A percentile compares a stretch with the other conserved stretches of the same genome.
These are phyloP conservation scores for Termitomyces sp. DNA, from an alignment of 768 basidiomycete species.

Conservation along the genomic window DNA sequence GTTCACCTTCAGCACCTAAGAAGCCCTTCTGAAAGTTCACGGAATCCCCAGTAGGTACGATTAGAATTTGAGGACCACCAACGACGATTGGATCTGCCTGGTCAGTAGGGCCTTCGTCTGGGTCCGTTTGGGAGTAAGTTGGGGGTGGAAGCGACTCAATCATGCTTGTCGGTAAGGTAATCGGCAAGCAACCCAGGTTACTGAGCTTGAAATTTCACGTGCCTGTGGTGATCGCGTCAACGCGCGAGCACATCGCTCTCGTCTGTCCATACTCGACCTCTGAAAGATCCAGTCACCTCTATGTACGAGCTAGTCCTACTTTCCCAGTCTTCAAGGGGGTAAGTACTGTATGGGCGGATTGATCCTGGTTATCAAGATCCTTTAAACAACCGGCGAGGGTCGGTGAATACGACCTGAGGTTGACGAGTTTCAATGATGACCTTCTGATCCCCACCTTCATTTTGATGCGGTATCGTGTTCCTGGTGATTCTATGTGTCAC, in stretches of 20 bases:
- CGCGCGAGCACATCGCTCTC: no score
- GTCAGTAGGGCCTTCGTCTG: conserved; percentile 15
- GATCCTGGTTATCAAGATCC: background rate
- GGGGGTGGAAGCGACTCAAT: conserved; percentile 51
- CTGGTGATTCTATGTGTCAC: conserved; percentile 12
- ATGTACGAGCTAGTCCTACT: background rate
- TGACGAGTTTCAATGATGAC: background rate
- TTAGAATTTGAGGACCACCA: conserved; percentile 58
- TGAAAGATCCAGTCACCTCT: background rate
- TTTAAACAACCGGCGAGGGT: background rate
- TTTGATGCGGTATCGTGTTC: conserved; percentile 12
- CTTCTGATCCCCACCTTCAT: conserved; percentile 7
- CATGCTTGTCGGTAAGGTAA: conserved; percentile 18
- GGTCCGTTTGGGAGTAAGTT: conserved; percentile 50
- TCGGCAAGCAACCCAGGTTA: background rate
- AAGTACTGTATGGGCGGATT: background rate
- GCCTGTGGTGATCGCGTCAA: background rate
- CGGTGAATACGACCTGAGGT: background rate
- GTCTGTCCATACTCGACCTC: no score
- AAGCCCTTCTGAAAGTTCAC: conserved; percentile 83
- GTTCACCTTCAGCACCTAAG: conserved; percentile 78
- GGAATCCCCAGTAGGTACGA: conserved; percentile 64
- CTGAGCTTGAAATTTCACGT: background rate
- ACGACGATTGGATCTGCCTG: conserved; percentile 13
- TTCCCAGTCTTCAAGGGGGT: no score